Evolutionary conservation across 805 yeast species (phyloP).

Genomic region (Wickerhamomyces canadensis): DNA sequence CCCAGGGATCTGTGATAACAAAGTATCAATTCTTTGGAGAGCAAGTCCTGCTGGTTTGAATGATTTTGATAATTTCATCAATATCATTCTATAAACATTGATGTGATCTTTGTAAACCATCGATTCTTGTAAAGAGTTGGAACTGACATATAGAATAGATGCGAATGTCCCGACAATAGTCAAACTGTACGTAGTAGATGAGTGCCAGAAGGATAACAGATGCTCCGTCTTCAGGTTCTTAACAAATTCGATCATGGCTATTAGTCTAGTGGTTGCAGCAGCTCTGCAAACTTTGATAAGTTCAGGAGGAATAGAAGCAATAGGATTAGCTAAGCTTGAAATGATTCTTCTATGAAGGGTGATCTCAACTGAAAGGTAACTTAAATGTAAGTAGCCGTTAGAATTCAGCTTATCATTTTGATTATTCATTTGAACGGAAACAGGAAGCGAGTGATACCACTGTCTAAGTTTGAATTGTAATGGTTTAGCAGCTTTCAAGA

Average conservation of each 20-base stretch:
- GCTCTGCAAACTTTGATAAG: conserved; percentile 65
- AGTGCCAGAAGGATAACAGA: conserved; percentile 86
- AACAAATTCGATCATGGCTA: conserved; percentile 79
- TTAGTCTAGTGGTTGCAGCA: conserved; percentile 78
- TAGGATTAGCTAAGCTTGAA: conserved; percentile 38
- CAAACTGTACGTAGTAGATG: conserved; percentile 71
- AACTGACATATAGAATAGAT: conserved; percentile 66
- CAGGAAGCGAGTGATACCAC: conserved; percentile 74
- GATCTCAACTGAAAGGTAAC: conserved; percentile 86
- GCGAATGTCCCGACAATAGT: conserved; percentile 87
- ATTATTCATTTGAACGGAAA: conserved; percentile 52
- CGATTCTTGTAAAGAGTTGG: conserved; percentile 57
- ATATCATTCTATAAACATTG: conserved; percentile 68
- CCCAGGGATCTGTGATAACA: conserved; percentile 74
- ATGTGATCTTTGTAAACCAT: conserved; percentile 60
- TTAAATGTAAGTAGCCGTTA: conserved; percentile 73
- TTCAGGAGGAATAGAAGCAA: conserved; percentile 38
- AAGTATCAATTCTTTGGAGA: conserved; percentile 60
- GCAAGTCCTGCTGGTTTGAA: conserved; percentile 80
- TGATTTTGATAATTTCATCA: conserved; percentile 69
- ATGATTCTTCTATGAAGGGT: conserved; percentile 78
- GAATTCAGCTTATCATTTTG: conserved; percentile 25
- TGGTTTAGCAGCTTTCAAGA: conserved; percentile 76
- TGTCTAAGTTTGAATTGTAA: conserved; percentile 62
- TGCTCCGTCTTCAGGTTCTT: conserved; percentile 72